These are phyloP conservation scores for Xylaria sp. DNA, from an alignment of 2,329 filamentous ascomycete species.

Conservation along the genomic window DNA sequence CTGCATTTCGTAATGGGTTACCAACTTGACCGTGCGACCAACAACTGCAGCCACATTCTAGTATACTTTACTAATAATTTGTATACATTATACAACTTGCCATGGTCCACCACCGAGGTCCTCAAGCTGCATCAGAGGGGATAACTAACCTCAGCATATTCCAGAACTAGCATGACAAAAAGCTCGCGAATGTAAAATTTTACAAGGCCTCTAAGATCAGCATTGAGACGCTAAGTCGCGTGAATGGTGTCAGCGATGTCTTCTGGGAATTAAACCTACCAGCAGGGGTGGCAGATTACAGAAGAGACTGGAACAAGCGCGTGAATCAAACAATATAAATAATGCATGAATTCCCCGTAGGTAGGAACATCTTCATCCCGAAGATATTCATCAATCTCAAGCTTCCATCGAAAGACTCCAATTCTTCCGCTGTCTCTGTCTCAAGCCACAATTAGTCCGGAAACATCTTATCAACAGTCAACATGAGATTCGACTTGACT, in stretches of 20 bases:
- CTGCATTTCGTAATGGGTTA: conserved; percentile 18
- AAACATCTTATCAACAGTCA: conserved; percentile 14
- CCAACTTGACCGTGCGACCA: conserved; percentile 2
- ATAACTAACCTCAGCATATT: conserved; percentile 3
- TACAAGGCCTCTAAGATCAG: background rate
- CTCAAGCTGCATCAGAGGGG: background rate
- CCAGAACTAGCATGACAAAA: conserved; percentile 6
- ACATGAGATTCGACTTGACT: conserved; percentile 24
- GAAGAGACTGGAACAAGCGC: background rate
- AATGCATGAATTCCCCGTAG: conserved; percentile 1
- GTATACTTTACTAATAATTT: conserved; percentile 15
- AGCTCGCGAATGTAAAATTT: conserved; percentile 6
- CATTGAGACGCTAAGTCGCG: conserved; percentile 1
- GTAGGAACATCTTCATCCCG: background rate
- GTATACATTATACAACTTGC: background rate
- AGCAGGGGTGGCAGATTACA: conserved; percentile 2
- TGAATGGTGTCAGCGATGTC: background rate
- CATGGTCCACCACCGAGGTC: background rate
- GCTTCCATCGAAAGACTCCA: background rate
- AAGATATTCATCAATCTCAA: background rate
- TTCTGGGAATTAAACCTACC: background rate
- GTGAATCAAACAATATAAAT: conserved; percentile 27
- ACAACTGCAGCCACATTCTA: background rate
- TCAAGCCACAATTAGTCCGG: background rate
- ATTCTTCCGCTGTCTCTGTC: background rate